These are phyloP conservation scores for Coemansia reversa DNA, from an alignment of 192 early-diverging fungal genomes.

Conservation along the genomic window DNA sequence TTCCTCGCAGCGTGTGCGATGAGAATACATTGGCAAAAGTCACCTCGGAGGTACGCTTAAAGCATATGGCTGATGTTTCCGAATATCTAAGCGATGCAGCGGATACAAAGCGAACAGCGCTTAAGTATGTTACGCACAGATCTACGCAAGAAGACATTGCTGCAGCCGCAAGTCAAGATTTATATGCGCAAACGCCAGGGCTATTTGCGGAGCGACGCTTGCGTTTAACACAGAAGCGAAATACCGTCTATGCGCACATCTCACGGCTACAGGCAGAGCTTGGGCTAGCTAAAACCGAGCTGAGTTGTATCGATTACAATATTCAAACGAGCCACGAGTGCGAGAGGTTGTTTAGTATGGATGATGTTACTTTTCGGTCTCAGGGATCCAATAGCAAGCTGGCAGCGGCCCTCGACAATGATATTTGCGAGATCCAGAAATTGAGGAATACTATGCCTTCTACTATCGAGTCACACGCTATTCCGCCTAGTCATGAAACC, in stretches of 20 bases:
- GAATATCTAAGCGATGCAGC: constrained; percentile 9
- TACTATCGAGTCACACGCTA: too few relatives aligned
- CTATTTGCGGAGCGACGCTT: neutral
- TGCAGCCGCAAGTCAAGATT: neutral
- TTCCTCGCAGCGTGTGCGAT: too few relatives aligned
- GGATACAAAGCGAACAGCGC: constrained; percentile 5
- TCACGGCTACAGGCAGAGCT: constrained; percentile 15
- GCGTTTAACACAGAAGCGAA: neutral
- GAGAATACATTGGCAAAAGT: too few relatives aligned
- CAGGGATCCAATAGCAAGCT: neutral
- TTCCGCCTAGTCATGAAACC: too few relatives aligned
- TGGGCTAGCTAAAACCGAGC: constrained; percentile 18
- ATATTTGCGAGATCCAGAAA: constrained; percentile 18
- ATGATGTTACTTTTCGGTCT: too few relatives aligned
- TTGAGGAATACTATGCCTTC: neutral
- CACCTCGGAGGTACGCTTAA: neutral
- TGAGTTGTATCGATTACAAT: constrained; percentile 6
- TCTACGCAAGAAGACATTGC: neutral
- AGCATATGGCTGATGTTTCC: neutral
- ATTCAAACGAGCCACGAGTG: neutral
- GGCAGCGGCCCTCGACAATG: constrained; percentile 3
- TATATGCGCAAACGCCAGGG: constrained; percentile 2
- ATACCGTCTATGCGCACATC: constrained; percentile 3
- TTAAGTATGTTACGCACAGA: neutral
- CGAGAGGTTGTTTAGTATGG: neutral